Conservation (phyloP, 331 rosid genomes). For the Arachis monticola region DNA sequence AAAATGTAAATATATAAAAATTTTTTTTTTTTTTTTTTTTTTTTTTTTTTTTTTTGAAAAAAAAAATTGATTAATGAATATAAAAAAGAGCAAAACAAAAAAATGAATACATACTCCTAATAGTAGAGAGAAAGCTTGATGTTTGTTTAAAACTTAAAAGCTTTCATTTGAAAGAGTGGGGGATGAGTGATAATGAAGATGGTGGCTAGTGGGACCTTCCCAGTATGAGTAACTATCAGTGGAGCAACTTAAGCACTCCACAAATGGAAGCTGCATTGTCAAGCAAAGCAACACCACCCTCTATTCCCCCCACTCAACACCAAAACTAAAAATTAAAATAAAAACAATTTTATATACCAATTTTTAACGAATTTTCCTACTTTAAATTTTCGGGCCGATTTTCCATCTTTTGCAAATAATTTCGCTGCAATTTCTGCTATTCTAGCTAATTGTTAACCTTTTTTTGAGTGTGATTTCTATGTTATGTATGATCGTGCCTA, state of each 20-base stretch:
- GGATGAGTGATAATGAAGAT: conserved; percentile 46
- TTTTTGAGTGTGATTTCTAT: too few species aligned
- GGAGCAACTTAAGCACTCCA: conserved; percentile 47
- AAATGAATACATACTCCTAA: not conserved
- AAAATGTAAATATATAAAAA: not conserved
- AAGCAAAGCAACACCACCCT: conserved; percentile 54
- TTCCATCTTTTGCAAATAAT: too few species aligned
- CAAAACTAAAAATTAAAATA: conserved; percentile 28
- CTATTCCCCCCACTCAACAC: conserved; percentile 55
- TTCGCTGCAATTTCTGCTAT: too few species aligned
- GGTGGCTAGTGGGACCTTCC: conserved; percentile 59
- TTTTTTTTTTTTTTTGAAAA: too few species aligned
- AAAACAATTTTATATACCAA: not conserved
- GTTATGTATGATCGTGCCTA: too few species aligned
- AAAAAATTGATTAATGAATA: not conserved
- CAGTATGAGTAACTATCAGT: conserved; percentile 42
- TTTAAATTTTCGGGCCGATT: not conserved
- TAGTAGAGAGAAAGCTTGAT: conserved; percentile 14
- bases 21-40: too few species aligned
- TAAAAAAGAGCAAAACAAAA: not conserved
- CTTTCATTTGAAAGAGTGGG: conserved; percentile 8
- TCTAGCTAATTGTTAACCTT: too few species aligned
- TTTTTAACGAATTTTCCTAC: too few species aligned
- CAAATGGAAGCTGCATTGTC: conserved; percentile 69
- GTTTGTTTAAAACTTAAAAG: conserved; percentile 29